Evolutionary conservation across 2,329 filamentous ascomycete species (phyloP), one percentile per base, ranked within the genome.

Genomic region (Calonectria hongkongensis): DNA sequence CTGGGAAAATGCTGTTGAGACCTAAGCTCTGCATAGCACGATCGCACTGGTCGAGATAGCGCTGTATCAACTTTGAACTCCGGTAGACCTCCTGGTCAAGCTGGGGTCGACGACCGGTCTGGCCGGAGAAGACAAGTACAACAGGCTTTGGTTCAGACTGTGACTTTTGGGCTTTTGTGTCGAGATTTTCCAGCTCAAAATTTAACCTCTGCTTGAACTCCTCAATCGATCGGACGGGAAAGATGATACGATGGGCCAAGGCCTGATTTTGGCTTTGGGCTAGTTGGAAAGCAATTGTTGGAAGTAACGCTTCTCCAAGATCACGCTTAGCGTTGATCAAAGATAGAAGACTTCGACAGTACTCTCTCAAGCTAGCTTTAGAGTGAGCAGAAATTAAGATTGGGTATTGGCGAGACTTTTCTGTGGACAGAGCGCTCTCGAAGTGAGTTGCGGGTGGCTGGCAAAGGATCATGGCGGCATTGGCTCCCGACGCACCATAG

Each of bases 61-160:
- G 16, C 16, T 21, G 50, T n/a, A 54, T 18, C 28, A 54, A 54
- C 8, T 9, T 8, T 10, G 50, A 54, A 13, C 28, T 18, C 2
- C 13, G 27, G 28, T 54, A 54, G 6, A 33, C 16, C 3, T 54
- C 50, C 6, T 27, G 28, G 10, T 54, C 16, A 5, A 54, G 50
- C 15, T 54, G 50, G 1, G 50, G 27, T 16, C 50, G 50, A 21
- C 50, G 50, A 9, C 50, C 50, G 3, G 50, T 54, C 28, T 54
- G 50, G 3, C 50, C 50, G n/a, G 50, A 54, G 18, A 54, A 54
- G 16, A 54, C 28, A n/a, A 54, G 50, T 6, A 54, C 50, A 12
- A 33, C 16, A 4, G 15, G 50, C 28, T 54, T 54, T 12, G 50
- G 8, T 12, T 30, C 15, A 21, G 18, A 3, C 12, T 54, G 16